Evolutionary conservation across 1,284 basidiomycete species (phyloP).

Genomic region (Athelia sp.): DNA sequence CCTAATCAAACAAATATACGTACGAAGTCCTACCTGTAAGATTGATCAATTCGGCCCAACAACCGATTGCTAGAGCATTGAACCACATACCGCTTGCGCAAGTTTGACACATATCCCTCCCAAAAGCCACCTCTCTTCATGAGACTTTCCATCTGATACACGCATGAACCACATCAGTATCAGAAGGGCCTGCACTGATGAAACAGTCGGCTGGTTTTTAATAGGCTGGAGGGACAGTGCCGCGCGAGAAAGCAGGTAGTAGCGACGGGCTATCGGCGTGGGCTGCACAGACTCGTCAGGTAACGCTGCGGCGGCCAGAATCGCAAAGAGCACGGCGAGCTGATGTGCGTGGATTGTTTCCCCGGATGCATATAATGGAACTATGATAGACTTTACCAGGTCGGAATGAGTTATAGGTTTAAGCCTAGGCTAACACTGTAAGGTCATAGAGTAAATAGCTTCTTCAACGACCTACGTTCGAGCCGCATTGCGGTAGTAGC

Average conservation of each 20-base stretch:
- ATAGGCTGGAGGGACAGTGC: constrained; percentile 40
- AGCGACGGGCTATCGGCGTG: constrained; percentile 28
- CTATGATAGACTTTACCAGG: constrained; percentile 31
- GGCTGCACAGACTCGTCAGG: constrained; percentile 29
- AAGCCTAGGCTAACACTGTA: constrained; percentile 24
- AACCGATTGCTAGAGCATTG: not conserved
- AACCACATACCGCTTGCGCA: constrained; percentile 32
- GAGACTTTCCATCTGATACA: constrained; percentile 32
- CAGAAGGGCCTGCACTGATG: constrained; percentile 45
- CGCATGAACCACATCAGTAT: constrained; percentile 40
- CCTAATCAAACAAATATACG: no score
- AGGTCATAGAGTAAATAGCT: not conserved
- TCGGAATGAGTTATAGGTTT: constrained; percentile 35
- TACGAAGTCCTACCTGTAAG: constrained; percentile 45
- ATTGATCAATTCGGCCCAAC: not conserved
- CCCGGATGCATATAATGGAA: constrained; percentile 37
- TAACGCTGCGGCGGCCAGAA: constrained; percentile 38
- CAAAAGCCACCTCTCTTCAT: constrained; percentile 43
- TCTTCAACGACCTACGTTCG: constrained; percentile 38
- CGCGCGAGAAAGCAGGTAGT: constrained; percentile 39
- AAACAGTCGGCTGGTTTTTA: constrained; percentile 33
- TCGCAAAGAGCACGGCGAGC: constrained; percentile 44
- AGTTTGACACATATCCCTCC: constrained; percentile 38
- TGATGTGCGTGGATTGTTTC: constrained; percentile 35
- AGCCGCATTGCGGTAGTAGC: constrained; percentile 39